Evolutionary conservation across 176 grass and related monocot species (phyloP), one percentile per base, ranked within the genome.

Genomic region (Oryza meridionalis): DNA sequence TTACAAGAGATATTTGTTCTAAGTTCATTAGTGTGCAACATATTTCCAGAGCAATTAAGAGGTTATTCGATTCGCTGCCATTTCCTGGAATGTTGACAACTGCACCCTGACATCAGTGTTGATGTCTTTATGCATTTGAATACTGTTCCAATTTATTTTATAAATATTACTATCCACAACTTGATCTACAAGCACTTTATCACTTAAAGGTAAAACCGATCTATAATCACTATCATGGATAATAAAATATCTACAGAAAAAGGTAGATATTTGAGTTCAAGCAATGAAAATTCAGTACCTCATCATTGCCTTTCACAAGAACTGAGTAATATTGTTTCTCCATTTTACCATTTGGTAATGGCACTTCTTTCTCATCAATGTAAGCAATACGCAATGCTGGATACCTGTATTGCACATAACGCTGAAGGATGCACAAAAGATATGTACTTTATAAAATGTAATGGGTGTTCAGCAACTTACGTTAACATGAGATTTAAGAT

Each of bases 261-360:
- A 73, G n/a, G 45, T 75, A 70, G 38, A 45, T 11, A 77, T 49
- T 81, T 63, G 38, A 84, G 29, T 89, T 70, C 76, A 81, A 77
- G 70, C 25, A 44, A 72, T 81, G 37, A 69, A 73, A 84, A 73
- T 73, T 44, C n/a, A 82, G 9, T 94, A 94, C 92, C 92, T 94
- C 92, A 85, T 94, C 87, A 6, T 84, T 75, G 67, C 89, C 92
- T 90, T 94, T 94, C 71, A 94, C 92, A 88, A 94, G 92, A 83
- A 94, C 92, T 19, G 92, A 94, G 72, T 85, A 94, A 79, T 94
- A 94, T 7, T 83, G 79, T 64, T 90, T 92, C 73, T 87, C 84
- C 35, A 88, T 65, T 87, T 89, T 89, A 62, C 81, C 87, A 80
- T 73, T 66, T 69, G 77, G 44, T 37, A 70, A 65, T 33, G 73